phyloP scores from a whole-genome alignment of 441 rosid species.

The Bruguiera hainesii region DNA sequence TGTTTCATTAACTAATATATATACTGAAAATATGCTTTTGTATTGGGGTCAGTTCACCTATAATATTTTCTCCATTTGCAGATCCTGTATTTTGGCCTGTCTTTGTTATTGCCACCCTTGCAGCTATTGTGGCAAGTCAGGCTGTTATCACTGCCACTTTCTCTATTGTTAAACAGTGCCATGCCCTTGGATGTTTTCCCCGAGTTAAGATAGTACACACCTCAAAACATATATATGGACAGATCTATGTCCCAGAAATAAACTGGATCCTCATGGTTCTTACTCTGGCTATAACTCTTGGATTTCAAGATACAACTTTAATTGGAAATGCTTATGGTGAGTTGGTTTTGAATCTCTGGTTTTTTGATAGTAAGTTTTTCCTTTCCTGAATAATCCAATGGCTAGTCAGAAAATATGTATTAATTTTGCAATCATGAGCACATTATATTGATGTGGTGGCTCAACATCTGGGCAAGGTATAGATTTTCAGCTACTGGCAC shows the following conservation, averaged over 20 bases:
- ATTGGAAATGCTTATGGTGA: slow-evolving; percentile 96
- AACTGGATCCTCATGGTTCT: slow-evolving; percentile 95
- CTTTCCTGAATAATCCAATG: not conserved
- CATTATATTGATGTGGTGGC: not conserved
- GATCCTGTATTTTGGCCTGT: slow-evolving; percentile 85
- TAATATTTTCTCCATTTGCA: slow-evolving; percentile 30
- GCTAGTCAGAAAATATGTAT: not conserved
- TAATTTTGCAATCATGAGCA: not conserved
- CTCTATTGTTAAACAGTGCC: slow-evolving; percentile 84
- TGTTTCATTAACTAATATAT: slow-evolving; percentile 12
- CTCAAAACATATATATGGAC: slow-evolving; percentile 73
- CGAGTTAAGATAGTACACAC: slow-evolving; percentile 92
- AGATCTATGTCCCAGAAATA: slow-evolving; percentile 93
- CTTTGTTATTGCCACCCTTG: slow-evolving; percentile 78
- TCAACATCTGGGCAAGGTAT: too few species aligned
- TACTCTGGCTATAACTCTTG: slow-evolving; percentile 71
- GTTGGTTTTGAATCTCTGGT: slow-evolving; percentile 11
- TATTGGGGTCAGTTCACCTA: slow-evolving; percentile 21
- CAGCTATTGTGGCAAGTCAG: slow-evolving; percentile 88
- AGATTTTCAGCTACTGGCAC: not conserved
- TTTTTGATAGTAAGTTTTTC: not conserved
- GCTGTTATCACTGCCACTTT: slow-evolving; percentile 84
- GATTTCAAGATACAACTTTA: slow-evolving; percentile 66
- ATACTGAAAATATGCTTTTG: slow-evolving; percentile 12
- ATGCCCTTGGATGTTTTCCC: slow-evolving; percentile 95